phyloP scores from a whole-genome alignment of 2,329 filamentous ascomycete species.

The Colletotrichum sp. region DNA sequence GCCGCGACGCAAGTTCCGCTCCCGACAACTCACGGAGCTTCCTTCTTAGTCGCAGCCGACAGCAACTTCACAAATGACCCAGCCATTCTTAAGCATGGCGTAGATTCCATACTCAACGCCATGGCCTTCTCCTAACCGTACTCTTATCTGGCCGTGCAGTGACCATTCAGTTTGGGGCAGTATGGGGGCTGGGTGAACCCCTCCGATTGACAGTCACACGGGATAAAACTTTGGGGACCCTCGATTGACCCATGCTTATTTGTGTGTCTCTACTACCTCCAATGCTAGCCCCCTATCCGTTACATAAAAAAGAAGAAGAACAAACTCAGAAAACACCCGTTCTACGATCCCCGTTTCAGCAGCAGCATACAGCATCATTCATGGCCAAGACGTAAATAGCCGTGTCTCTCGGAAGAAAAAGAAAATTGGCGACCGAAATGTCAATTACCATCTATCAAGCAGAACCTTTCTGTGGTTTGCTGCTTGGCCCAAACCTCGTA shows the following conservation, averaged over 20 bases:
- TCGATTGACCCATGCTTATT: not conserved
- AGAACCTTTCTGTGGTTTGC: not conserved
- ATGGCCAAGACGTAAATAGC: slow-evolving; percentile 8
- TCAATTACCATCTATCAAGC: slow-evolving; percentile 24
- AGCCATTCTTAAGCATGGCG: not conserved
- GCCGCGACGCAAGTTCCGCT: not conserved
- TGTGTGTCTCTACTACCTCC: slow-evolving; percentile 8
- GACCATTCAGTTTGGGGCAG: not conserved
- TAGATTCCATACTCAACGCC: not conserved
- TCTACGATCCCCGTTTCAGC: slow-evolving; percentile 12
- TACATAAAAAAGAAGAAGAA: not conserved
- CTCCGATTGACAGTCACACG: not conserved
- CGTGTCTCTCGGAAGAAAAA: slow-evolving; percentile 3
- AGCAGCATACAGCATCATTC: slow-evolving; percentile 18
- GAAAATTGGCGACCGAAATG: not conserved
- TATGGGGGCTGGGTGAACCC: not conserved
- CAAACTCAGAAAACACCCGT: not conserved
- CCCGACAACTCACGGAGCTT: slow-evolving; percentile 9
- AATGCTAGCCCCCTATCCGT: not conserved
- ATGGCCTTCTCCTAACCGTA: not conserved
- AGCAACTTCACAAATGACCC: not conserved
- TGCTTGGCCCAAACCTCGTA: not conserved
- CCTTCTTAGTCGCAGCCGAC: slow-evolving; percentile 9
- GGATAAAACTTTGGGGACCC: not conserved
- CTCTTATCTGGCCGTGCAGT: not conserved